These are phyloP conservation scores for Conoideocrella luteorostrata DNA, from an alignment of 2,329 filamentous ascomycete species.

Conservation along the genomic window DNA sequence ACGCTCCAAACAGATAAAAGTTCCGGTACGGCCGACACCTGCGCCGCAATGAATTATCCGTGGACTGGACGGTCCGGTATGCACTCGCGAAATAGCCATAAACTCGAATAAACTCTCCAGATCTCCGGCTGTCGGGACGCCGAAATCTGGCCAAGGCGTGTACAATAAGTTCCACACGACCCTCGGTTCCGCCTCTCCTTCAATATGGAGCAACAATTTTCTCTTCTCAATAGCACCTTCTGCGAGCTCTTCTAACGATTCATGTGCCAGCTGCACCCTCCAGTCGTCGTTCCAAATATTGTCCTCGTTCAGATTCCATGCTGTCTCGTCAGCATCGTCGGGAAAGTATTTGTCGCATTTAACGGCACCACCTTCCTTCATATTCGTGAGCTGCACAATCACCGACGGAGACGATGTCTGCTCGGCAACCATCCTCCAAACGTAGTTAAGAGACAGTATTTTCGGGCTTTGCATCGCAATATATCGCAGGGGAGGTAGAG, in stretches of 20 bases:
- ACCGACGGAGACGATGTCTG: constrained; percentile 67
- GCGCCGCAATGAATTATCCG: constrained; percentile 85
- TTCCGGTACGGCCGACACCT: constrained; percentile 88
- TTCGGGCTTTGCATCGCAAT: constrained; percentile 95
- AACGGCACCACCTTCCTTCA: constrained; percentile 67
- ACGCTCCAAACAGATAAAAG: constrained; percentile 94
- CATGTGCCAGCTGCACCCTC: constrained; percentile 61
- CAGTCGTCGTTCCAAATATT: constrained; percentile 62
- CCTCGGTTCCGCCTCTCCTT: constrained; percentile 41
- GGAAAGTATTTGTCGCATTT: constrained; percentile 93
- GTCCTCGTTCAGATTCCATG: constrained; percentile 53
- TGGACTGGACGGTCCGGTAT: constrained; percentile 51
- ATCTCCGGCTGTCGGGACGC: constrained; percentile 66
- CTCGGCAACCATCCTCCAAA: constrained; percentile 94
- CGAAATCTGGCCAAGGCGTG: constrained; percentile 84
- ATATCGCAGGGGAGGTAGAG: constrained; percentile 50
- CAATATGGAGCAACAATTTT: constrained; percentile 56
- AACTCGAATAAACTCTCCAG: constrained; percentile 62
- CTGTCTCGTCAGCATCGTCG: constrained; percentile 42
- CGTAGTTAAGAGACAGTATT: constrained; percentile 64
- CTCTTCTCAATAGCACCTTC: constrained; percentile 64
- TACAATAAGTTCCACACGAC: constrained; percentile 81
- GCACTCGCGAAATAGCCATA: constrained; percentile 58
- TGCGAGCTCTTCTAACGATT: constrained; percentile 50
- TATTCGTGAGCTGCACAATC: constrained; percentile 91